Conservation (phyloP, 176 grass and related monocot species). For the Chrysopogon serrulatus region DNA sequence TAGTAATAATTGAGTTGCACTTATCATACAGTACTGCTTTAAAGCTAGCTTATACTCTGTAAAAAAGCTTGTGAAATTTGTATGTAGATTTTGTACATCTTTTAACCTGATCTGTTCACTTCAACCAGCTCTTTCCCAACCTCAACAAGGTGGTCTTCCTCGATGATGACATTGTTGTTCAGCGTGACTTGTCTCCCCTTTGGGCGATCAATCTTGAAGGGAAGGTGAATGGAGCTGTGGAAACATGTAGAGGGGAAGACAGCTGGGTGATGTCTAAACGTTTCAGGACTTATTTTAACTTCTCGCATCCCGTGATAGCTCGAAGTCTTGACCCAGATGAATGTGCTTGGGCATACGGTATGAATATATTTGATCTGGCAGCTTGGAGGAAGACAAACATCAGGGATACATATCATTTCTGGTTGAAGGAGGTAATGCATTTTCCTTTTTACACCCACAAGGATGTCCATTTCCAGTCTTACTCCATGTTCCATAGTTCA, state of each 20-base stretch:
- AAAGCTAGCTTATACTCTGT: not conserved
- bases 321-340: slow-evolving; percentile 79
- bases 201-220: slow-evolving; percentile 77
- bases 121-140: slow-evolving; percentile 77
- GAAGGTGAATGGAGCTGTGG: slow-evolving; percentile 90
- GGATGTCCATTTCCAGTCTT: not conserved
- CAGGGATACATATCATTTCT: slow-evolving; percentile 86
- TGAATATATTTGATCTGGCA: slow-evolving; percentile 86
- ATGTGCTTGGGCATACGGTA: slow-evolving; percentile 93
- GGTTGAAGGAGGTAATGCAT: slow-evolving; percentile 80
- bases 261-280: slow-evolving; percentile 93
- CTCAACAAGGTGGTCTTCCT: slow-evolving; percentile 94
- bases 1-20: not conserved
- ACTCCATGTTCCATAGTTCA: not conserved
- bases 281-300: slow-evolving; percentile 95
- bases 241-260: slow-evolving; percentile 83
- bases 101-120: slow-evolving; percentile 14
- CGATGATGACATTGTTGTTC: slow-evolving; percentile 88
- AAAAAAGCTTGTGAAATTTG: not conserved
- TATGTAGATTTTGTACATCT: not conserved
- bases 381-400: slow-evolving; percentile 89
- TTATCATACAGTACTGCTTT: not conserved
- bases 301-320: slow-evolving; percentile 76
- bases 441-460: slow-evolving; percentile 2
- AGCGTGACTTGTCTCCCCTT: slow-evolving; percentile 77